Evolutionary conservation across 2,329 filamentous ascomycete species (phyloP).

Genomic region (Cladosporium sp.): DNA sequence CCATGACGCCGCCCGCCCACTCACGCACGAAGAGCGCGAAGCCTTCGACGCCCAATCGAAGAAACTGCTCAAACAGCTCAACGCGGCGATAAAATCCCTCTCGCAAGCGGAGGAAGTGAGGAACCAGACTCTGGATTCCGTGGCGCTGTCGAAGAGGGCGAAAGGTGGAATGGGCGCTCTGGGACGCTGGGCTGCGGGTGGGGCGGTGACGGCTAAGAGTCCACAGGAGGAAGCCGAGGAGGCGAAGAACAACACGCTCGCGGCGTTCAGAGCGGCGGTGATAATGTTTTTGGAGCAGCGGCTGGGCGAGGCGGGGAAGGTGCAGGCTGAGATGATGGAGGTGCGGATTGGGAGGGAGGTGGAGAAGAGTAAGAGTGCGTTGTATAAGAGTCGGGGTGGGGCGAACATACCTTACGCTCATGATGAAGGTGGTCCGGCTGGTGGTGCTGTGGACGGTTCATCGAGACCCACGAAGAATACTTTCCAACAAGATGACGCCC

Average conservation of each 20-base stretch:
- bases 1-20: conserved; percentile 46
- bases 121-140: conserved; percentile 69
- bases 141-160: conserved; percentile 71
- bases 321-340: conserved; percentile 92
- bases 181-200: conserved; percentile 69
- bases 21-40: conserved; percentile 82
- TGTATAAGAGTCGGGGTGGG: conserved; percentile 61
- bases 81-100: conserved; percentile 75
- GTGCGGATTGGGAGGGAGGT: conserved; percentile 79
- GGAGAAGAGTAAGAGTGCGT: conserved; percentile 84
- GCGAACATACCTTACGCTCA: conserved; percentile 30
- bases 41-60: conserved; percentile 87
- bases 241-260: conserved; percentile 65
- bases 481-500: neutral
- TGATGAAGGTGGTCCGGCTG: conserved; percentile 21
- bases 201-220: conserved; percentile 54
- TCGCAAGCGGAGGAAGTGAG: conserved; percentile 81
- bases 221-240: conserved; percentile 74
- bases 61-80: conserved; percentile 79
- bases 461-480: neutral
- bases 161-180: conserved; percentile 63
- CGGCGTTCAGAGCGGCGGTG: conserved; percentile 76
- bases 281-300: conserved; percentile 77
- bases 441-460: too few relatives aligned
- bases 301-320: conserved; percentile 73